phyloP scores from a whole-genome alignment of 305 asterid species.

The Fraxinus velutina region DNA sequence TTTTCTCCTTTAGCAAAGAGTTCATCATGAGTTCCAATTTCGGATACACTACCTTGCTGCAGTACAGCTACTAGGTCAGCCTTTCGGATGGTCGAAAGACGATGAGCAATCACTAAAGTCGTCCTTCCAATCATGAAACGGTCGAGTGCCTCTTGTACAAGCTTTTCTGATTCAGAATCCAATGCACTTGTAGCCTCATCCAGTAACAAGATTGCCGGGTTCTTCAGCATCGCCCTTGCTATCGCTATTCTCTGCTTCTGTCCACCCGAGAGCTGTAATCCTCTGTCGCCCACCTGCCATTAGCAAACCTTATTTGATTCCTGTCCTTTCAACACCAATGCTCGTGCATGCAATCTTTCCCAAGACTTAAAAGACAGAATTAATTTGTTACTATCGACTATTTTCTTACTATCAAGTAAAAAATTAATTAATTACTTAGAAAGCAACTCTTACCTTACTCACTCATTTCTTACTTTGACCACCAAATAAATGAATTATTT shows the following conservation, averaged over 20 bases:
- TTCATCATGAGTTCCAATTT: constrained; percentile 90
- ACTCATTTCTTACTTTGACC: not conserved
- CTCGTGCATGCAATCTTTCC: not conserved
- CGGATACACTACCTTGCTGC: constrained; percentile 85
- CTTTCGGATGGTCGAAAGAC: constrained; percentile 88
- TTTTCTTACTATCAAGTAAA: not conserved
- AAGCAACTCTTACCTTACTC: not conserved
- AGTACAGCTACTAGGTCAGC: constrained; percentile 97
- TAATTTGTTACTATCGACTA: not conserved
- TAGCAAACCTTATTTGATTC: not conserved
- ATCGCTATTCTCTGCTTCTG: constrained; percentile 5
- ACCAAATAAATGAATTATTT: not conserved
- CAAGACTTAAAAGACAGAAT: not conserved
- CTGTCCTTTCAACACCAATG: not conserved
- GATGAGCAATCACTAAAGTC: constrained; percentile 91
- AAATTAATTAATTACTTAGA: not conserved
- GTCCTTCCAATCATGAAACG: constrained; percentile 99
- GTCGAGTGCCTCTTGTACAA: constrained; percentile 96
- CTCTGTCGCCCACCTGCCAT: constrained; percentile 9
- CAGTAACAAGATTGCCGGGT: constrained; percentile 2
- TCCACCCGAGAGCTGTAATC: constrained; percentile 9
- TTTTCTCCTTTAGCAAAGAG: constrained; percentile 82
- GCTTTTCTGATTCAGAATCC: constrained; percentile 78
- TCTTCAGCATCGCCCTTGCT: constrained; percentile 11
- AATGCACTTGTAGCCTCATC: constrained; percentile 8